Evolutionary conservation across 2,329 filamentous ascomycete species (phyloP), one percentile per base, ranked within the genome.

Genomic region (Chrysoporthe deuterocubensis): DNA sequence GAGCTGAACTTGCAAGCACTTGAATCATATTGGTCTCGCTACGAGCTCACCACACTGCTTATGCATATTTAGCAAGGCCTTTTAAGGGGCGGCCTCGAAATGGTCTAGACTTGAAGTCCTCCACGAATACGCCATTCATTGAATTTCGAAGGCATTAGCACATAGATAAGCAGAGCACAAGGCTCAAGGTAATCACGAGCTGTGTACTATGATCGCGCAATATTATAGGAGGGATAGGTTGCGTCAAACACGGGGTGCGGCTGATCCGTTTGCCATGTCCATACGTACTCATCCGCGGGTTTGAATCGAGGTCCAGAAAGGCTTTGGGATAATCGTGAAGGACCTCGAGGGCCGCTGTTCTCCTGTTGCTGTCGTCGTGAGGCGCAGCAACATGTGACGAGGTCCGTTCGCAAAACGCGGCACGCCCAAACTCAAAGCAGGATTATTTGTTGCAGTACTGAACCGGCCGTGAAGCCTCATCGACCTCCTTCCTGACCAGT

Each of bases 401-500:
- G 21, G 7, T 32, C 21, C 50, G 32, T 34, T 13, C 50, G 50
- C 50, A 32, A 54, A 54, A 14, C 50, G 26, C 50, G 50, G 54
- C 34, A 18, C 34, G 16, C n/a, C 34, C 8, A 5, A 6, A 3
- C 34, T 11, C 34, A n/a, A 9, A 14, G 18, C 54, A 57, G 54
- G 34, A 40, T 40, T 8, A 18, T 40, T n/a, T 14, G 32, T 40
- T 37, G 34, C 54, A 37, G 6, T 4, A 11, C 14, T 57, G 54
- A 4, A n/a, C 54, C 8, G 34, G 26, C 54, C 54, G 48, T 57
- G 54, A 37, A 57, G 34, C 32, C 34, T 21, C 16, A 18, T 21
- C 32, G 26, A 57, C 21, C 59, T 48, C 59, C 59, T 61, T 61
- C 59, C 59, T 26, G 43, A 61, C n/a, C 42, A 61, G 59, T 44